These are phyloP conservation scores for Aspergillus wentii DNA, from an alignment of 495 filamentous ascomycete species.

Conservation along the genomic window DNA sequence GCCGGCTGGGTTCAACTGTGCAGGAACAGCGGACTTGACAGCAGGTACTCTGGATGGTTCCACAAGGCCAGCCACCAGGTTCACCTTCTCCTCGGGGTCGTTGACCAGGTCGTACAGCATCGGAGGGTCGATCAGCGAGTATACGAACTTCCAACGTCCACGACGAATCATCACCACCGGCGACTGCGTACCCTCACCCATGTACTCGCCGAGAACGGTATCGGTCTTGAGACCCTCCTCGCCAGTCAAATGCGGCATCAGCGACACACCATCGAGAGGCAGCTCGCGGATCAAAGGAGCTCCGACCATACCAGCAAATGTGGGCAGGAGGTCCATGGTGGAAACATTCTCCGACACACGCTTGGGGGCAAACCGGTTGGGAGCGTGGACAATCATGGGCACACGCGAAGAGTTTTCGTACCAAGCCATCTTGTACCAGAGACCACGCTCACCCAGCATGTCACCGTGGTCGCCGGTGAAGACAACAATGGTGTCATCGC, in stretches of 20 bases:
- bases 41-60: conserved; percentile 14
- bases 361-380: conserved; percentile 60
- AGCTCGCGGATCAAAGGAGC: conserved; percentile 55
- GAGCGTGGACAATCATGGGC: conserved; percentile 72
- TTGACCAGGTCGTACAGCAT: conserved; percentile 70
- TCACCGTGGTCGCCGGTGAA: conserved; percentile 90
- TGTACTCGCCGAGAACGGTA: conserved; percentile 83
- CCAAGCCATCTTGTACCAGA: conserved; percentile 96
- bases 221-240: conserved; percentile 51
- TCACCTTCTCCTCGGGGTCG: conserved; percentile 70
- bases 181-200: conserved; percentile 78
- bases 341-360: conserved; percentile 73
- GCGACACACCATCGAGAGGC: conserved; percentile 72
- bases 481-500: conserved; percentile 76
- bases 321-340: conserved; percentile 80
- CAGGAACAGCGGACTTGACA: conserved; percentile 9
- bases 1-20: conserved; percentile 13
- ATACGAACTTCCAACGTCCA: conserved; percentile 77
- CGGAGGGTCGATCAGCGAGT: conserved; percentile 71
- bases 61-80: conserved; percentile 51
- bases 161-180: conserved; percentile 89
- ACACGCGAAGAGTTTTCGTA: conserved; percentile 81
- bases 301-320: conserved; percentile 74
- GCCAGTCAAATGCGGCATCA: conserved; percentile 67
- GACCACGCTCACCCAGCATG: conserved; percentile 82